phyloP scores from a whole-genome alignment of 78 protist species.

The Dictyostelium firmibasis region DNA sequence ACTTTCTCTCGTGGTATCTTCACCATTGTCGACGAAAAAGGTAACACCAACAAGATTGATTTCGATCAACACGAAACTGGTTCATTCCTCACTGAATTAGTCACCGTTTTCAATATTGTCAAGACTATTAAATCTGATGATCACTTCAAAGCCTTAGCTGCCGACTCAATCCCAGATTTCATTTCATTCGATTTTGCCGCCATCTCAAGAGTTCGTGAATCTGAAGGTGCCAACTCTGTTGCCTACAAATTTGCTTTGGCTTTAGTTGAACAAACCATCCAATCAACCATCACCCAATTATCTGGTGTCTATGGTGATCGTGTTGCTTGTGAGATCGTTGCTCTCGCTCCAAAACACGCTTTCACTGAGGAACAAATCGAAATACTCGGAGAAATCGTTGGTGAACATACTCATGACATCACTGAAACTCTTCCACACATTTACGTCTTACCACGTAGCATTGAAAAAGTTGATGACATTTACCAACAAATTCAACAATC shows the following conservation, averaged over 20 bases:
- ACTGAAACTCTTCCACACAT: slow-evolving; percentile 32
- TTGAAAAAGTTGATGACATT: neutral
- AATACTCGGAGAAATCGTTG: neutral
- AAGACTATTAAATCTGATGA: neutral
- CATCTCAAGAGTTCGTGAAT: neutral
- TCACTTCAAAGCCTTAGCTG: slow-evolving; percentile 5
- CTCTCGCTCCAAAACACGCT: neutral
- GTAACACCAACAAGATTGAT: neutral
- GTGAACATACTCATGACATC: neutral
- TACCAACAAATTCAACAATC: slow-evolving; percentile 1
- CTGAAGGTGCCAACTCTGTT: neutral
- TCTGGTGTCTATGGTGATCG: slow-evolving; percentile 44
- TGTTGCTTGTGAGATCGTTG: slow-evolving; percentile 59
- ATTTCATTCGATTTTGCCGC: slow-evolving; percentile 26
- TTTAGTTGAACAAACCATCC: slow-evolving; percentile 44
- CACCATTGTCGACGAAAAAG: neutral
- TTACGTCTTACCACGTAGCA: neutral
- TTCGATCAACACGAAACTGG: neutral
- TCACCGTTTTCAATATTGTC: slow-evolving; percentile 26
- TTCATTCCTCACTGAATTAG: slow-evolving; percentile 29
- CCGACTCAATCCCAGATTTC: slow-evolving; percentile 63
- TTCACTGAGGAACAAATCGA: neutral
- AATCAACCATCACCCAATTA: slow-evolving; percentile 23
- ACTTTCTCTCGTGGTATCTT: neutral
- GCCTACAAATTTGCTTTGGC: slow-evolving; percentile 1